A percentile compares a stretch with the other conserved stretches of the same genome.
Conservation (phyloP, 2,329 filamentous ascomycete genomes). For the Diaporthe capsici region DNA sequence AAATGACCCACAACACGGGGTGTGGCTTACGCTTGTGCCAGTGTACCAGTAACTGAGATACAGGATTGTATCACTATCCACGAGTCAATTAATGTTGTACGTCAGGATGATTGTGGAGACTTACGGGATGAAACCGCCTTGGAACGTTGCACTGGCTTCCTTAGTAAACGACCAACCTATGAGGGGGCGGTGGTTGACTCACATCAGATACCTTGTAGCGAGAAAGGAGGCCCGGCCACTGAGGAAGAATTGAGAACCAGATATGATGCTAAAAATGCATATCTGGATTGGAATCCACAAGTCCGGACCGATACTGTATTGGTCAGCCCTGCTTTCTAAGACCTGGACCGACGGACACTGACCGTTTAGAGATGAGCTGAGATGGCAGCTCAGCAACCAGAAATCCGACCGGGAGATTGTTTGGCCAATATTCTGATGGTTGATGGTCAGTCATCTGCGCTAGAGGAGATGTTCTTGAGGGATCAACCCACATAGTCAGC, state of each 20-base stretch:
- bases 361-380: conserved; percentile 68
- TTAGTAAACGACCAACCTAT: neutral
- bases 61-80: conserved; percentile 46
- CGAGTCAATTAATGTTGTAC: neutral
- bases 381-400: conserved; percentile 70
- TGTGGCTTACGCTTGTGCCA: neutral
- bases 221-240: conserved; percentile 6
- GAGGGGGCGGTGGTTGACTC: neutral
- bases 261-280: conserved; percentile 19
- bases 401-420: conserved; percentile 67
- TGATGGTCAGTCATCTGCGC: neutral
- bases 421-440: conserved; percentile 60
- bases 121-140: conserved; percentile 52
- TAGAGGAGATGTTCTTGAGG: neutral
- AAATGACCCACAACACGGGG: too few relatives aligned
- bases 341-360: neutral
- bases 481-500: conserved; percentile 51
- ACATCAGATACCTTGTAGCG: conserved; percentile 5
- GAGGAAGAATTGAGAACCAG: neutral
- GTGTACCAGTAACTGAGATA: conserved; percentile 54
- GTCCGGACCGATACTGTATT: conserved; percentile 39
- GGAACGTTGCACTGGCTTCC: neutral
- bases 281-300: conserved; percentile 48
- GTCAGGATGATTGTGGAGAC: neutral
- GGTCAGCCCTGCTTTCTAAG: neutral